Evolutionary conservation across 768 basidiomycete genomes (phyloP), one percentile per base, ranked within the genome.

Genomic region (Lactarius quietus): DNA sequence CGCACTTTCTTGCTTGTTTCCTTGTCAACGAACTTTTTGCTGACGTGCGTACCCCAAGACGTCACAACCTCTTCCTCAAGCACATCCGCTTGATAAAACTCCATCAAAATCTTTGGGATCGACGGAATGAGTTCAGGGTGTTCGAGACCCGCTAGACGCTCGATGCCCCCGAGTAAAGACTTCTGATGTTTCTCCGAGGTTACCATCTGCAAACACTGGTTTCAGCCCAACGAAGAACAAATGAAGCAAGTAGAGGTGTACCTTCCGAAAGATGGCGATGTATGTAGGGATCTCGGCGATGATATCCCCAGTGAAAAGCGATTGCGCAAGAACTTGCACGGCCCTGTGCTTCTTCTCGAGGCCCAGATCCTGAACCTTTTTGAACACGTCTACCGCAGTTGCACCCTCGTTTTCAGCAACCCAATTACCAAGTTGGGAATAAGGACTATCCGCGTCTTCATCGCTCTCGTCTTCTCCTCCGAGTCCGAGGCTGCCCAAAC

Each of bases 101-200:
- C 85, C 95, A 98, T 98, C 66, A 99, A 82, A 69, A 97, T 86
- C 76, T 96, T 96, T 20, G 95, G 94, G 14, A 97, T 85, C 6
- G 80, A 71, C 3, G 86, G 76, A 57, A 91, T 77, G 45, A 93
- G 80, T 18, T 90, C 87, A 8, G 92, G 90, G 69, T 92, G 77
- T 23, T 83, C 76, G 63, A 93, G 77, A 57, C 93, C 96, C 58
- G 91, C 85, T 62, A 88, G 81, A 20, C 92, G 90, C 74, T 99
- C 97, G 57, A 98, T 78, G 59, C 97, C 97, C 31, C 97, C 97
- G 8, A 98, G 82, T 35, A 99, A 79, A 0, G 95, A 81, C 77
- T 98, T 99, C 76, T 97, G 93, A 72, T 96, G 92, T 76, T 95
- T 98, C 81, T 98, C 96, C 2, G 90, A 89, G 0, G 89, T 89